Evolutionary conservation across 371 early-diverging fungal species (phyloP), one percentile per base, ranked within the genome.

Genomic region (Mucor piriformis): DNA sequence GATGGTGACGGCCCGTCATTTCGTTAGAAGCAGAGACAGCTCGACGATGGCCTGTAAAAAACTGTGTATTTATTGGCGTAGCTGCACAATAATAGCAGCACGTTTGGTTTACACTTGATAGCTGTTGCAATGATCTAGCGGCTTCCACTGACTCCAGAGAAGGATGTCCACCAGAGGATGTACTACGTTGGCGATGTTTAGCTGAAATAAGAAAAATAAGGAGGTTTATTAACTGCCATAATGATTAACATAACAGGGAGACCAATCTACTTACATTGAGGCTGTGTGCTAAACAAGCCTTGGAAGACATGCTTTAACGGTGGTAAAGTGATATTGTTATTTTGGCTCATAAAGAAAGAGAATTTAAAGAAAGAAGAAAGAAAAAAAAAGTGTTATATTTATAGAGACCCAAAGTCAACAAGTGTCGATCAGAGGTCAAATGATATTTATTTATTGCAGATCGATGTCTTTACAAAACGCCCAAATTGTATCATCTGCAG

Each of bases 251-350:
- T n/a, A n/a, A n/a, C n/a, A n/a, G n/a, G n/a, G n/a, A n/a, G n/a
- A n/a, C n/a, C 3, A 49, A 15, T 20, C 6, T 15, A 56, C 56
- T 47, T 54, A 56, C 35, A 20, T 10, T 38, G 33, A 3, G 15
- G 3, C 7, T 43, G 42, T 6, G 25, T 34, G 6, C 21, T 20
- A 1, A 64, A 50, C 33, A 64, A 29, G 23, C 57, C 59, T 40
- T 67, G 21, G 47, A 67, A 54, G 10, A 67, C 59, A 37, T 50
- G 49, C 21, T 63, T 62, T 13, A 67, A 59, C 21, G 67, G 57
- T 27, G 67, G 67, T 13, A 67, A 47, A 25, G 59, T 63, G 12
- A 67, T 23, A 54, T 63, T 54, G 18, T 59, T 50, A 7, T 59
- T 59, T 59, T 65, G 2, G 5, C 43, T n/a, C 18, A 48, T 37